These are phyloP conservation scores for Fusarium circinatum DNA, from an alignment of 2,329 filamentous ascomycete species.

Conservation along the genomic window DNA sequence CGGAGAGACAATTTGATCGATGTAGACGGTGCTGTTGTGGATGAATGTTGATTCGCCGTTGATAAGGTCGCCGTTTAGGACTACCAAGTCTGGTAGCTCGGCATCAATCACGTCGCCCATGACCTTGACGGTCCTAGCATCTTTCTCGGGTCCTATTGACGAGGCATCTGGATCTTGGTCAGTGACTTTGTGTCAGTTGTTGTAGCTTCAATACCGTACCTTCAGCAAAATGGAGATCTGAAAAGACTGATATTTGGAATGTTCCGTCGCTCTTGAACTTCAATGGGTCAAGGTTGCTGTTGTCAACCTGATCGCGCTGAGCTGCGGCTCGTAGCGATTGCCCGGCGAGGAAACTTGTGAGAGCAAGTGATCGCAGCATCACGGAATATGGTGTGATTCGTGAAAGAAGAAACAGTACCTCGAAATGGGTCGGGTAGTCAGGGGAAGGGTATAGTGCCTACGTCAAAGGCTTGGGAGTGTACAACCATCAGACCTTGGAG, in stretches of 20 bases:
- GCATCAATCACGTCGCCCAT: slow-evolving; percentile 49
- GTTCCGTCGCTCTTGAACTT: slow-evolving; percentile 21
- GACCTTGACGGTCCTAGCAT: slow-evolving; percentile 49
- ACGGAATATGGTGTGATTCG: neutral
- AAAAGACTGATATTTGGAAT: slow-evolving; percentile 34
- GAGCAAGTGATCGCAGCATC: slow-evolving; percentile 17
- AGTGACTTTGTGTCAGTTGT: rapidly evolving
- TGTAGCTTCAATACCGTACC: neutral
- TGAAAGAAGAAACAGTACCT: neutral
- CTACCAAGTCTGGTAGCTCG: slow-evolving; percentile 63
- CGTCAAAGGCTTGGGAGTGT: neutral
- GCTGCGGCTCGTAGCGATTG: neutral
- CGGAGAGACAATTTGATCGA: slow-evolving; percentile 67
- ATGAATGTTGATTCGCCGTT: slow-evolving; percentile 69
- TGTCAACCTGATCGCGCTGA: slow-evolving; percentile 11
- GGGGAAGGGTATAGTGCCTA: neutral
- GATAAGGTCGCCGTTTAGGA: slow-evolving; percentile 76
- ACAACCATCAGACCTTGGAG: neutral
- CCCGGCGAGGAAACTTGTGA: slow-evolving; percentile 4
- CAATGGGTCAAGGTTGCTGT: slow-evolving; percentile 24
- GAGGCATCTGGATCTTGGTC: slow-evolving; percentile 18
- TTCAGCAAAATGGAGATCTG: slow-evolving; percentile 34
- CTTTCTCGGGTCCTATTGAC: slow-evolving; percentile 49
- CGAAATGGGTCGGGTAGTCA: neutral
- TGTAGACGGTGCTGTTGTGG: slow-evolving; percentile 62